Conservation (phyloP, 441 rosid species). For the Dalechampia spathulata region DNA sequence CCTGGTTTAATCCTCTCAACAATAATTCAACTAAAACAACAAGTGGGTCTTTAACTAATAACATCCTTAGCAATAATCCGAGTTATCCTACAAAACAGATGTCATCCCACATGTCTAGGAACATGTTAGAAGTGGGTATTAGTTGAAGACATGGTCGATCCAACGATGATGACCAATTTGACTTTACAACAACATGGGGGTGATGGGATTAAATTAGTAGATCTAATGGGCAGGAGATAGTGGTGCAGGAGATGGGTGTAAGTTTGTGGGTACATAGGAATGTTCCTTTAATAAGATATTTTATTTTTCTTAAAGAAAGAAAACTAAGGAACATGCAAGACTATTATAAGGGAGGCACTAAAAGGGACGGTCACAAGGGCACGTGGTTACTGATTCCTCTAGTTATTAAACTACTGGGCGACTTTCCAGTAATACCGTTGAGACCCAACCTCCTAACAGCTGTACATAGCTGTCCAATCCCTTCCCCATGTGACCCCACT, state of each 20-base stretch:
- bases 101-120: neutral
- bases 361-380: conserved; percentile 50
- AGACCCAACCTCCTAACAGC: conserved; percentile 53
- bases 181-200: neutral
- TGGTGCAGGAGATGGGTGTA: conserved; percentile 12
- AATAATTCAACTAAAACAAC: conserved; percentile 1
- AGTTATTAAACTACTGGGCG: conserved; percentile 42
- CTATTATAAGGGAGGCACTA: conserved; percentile 18
- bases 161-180: neutral
- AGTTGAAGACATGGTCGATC: neutral
- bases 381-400: conserved; percentile 64
- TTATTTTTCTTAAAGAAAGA: neutral
- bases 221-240: conserved; percentile 23
- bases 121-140: neutral
- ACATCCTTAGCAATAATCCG: no score
- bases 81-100: neutral
- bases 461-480: conserved; percentile 70
- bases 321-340: no score
- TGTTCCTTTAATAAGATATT: conserved; percentile 16
- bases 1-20: no score
- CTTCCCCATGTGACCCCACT: conserved; percentile 46
- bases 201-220: conserved; percentile 3
- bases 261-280: conserved; percentile 21
- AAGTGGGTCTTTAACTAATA: neutral
- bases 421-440: conserved; percentile 71